phyloP scores from a whole-genome alignment of 208 protist species.

The Trypanosoma theileri region DNA sequence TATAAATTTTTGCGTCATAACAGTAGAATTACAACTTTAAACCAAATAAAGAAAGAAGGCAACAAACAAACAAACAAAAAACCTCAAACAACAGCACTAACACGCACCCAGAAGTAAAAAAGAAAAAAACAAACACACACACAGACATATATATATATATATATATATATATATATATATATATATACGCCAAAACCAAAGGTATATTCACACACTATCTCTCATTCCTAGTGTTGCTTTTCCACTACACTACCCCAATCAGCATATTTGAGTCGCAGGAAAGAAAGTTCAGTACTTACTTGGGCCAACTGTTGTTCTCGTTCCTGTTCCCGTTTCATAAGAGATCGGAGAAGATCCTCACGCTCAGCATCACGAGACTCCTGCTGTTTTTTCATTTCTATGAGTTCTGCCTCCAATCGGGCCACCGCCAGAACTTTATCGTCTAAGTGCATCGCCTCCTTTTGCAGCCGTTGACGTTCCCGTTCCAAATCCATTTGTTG shows the following conservation, averaged over 20 bases:
- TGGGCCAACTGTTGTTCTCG: constrained; percentile 9
- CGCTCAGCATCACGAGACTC: neutral
- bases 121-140: too few relatives aligned
- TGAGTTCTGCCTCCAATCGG: neutral
- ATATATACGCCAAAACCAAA: neutral
- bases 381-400: neutral
- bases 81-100: too few relatives aligned
- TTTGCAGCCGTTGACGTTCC: constrained; percentile 1
- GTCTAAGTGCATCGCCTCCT: neutral
- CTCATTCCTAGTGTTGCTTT: neutral
- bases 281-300: constrained; percentile 17
- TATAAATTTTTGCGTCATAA: too few relatives aligned
- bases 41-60: too few relatives aligned
- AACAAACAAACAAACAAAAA: too few relatives aligned
- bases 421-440: neutral
- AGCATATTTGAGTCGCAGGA: constrained; percentile 18
- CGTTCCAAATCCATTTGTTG: neutral
- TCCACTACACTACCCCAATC: constrained; percentile 14
- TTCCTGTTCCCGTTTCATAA: constrained; percentile 8
- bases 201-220: neutral
- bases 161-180: too few relatives aligned
- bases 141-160: too few relatives aligned
- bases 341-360: constrained; percentile 2
- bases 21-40: too few relatives aligned
- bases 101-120: too few relatives aligned